A percentile compares a stretch with the other conserved stretches of the same genome.
Conservation (phyloP, 306 rosid species). For the Trifolium dubium region DNA sequence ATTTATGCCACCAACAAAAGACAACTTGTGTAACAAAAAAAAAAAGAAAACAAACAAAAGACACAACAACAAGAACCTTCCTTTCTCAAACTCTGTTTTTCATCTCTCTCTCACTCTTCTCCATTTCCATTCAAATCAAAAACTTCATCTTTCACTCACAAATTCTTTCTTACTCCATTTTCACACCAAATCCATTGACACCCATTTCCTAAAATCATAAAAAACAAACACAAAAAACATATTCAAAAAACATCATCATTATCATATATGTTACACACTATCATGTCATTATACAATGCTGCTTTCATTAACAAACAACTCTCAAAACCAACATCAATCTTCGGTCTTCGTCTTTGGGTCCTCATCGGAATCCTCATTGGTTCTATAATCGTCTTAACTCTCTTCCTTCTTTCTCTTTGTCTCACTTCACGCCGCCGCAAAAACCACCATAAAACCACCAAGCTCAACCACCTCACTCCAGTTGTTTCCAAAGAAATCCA, state of each 20-base stretch:
- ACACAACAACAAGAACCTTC: not conserved
- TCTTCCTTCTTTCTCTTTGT: slow-evolving; percentile 89
- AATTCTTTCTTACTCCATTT: not conserved
- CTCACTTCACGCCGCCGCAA: slow-evolving; percentile 75
- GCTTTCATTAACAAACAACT: slow-evolving; percentile 80
- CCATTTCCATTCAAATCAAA: not conserved
- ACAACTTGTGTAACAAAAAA: too few relatives aligned
- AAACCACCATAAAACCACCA: slow-evolving; percentile 30
- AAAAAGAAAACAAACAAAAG: not conserved
- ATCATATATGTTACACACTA: slow-evolving; percentile 29
- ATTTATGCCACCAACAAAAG: too few relatives aligned
- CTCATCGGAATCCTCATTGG: slow-evolving; percentile 92
- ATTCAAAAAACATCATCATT: not conserved
- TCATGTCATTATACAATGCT: slow-evolving; percentile 81
- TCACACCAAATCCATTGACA: slow-evolving; percentile 8
- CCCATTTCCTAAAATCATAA: not conserved
- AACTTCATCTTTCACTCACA: not conserved
- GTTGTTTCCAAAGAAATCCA: slow-evolving; percentile 79
- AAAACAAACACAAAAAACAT: not conserved
- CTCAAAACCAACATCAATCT: slow-evolving; percentile 79
- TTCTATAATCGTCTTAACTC: slow-evolving; percentile 69
- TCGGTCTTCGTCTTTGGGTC: slow-evolving; percentile 94
- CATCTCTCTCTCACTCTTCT: not conserved
- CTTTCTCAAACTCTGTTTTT: not conserved
- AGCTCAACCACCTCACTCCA: slow-evolving; percentile 44